Conservation (phyloP, 75 land plant genomes). For the Cupressus sempervirens region DNA sequence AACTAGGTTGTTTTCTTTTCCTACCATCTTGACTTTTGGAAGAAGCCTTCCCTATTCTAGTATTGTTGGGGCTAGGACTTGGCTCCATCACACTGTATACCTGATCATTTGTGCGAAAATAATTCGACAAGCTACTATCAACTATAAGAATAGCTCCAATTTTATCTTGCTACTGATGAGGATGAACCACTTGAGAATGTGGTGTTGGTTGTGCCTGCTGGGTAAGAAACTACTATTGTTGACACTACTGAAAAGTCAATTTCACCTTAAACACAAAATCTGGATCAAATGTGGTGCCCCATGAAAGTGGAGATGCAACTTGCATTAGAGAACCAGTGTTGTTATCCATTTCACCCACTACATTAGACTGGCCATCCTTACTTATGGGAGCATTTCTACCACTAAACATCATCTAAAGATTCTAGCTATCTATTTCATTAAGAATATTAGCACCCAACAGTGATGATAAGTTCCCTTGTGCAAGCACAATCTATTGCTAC, state of each 20-base stretch:
- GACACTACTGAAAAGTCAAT: slow-evolving; percentile 47
- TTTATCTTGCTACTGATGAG: slow-evolving; percentile 69
- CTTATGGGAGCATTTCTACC: slow-evolving; percentile 40
- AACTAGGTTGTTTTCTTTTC: slow-evolving; percentile 80
- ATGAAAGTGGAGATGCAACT: slow-evolving; percentile 45
- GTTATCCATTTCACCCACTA: slow-evolving; percentile 63
- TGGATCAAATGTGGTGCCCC: slow-evolving; percentile 40
- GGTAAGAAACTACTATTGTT: slow-evolving; percentile 47
- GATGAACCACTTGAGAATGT: slow-evolving; percentile 51
- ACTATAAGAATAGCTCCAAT: slow-evolving; percentile 37
- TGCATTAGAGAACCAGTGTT: slow-evolving; percentile 89
- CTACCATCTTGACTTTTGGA: slow-evolving; percentile 80
- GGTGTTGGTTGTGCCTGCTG: slow-evolving; percentile 58
- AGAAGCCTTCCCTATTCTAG: slow-evolving; percentile 35
- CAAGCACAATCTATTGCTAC: slow-evolving; percentile 75
- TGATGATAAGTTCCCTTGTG: slow-evolving; percentile 75
- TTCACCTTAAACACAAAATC: slow-evolving; percentile 69
- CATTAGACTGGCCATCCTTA: slow-evolving; percentile 72
- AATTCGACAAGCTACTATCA: slow-evolving; percentile 73
- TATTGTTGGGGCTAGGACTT: slow-evolving; percentile 15
- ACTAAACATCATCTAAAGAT: slow-evolving; percentile 69
- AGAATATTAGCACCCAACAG: slow-evolving; percentile 29
- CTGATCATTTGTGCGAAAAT: slow-evolving; percentile 82
- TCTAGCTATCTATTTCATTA: slow-evolving; percentile 65
- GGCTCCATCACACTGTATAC: slow-evolving; percentile 28